phyloP scores from a whole-genome alignment of 2,329 filamentous ascomycete genomes.

The Dactylonectria estremocensis region DNA sequence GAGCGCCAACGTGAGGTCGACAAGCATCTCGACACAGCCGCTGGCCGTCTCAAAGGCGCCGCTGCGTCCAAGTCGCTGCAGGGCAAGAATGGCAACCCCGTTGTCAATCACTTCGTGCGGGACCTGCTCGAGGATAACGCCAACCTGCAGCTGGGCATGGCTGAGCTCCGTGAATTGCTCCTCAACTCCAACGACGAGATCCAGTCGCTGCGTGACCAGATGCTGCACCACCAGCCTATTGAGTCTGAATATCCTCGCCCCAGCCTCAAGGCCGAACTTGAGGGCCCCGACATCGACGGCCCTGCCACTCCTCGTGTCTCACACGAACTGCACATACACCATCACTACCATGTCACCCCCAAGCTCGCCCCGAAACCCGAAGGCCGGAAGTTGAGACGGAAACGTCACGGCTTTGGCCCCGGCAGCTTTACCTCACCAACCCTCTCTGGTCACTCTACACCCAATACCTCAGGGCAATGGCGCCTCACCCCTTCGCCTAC shows the following conservation, averaged over 20 bases:
- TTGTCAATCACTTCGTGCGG: constrained; percentile 96
- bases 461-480: constrained; percentile 56
- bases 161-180: constrained; percentile 92
- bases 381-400: constrained; percentile 77
- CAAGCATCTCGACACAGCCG: constrained; percentile 84
- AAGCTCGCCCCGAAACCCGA: constrained; percentile 76
- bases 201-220: constrained; percentile 85
- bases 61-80: constrained; percentile 79
- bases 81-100: constrained; percentile 72
- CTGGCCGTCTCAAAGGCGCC: constrained; percentile 84
- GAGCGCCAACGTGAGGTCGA: constrained; percentile 88
- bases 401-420: constrained; percentile 75
- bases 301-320: constrained; percentile 57
- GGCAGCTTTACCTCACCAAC: constrained; percentile 73
- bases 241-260: constrained; percentile 58
- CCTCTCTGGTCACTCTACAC: constrained; percentile 58
- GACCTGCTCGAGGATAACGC: constrained; percentile 97
- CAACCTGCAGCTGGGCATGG: constrained; percentile 90
- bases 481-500: constrained; percentile 58
- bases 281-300: constrained; percentile 57
- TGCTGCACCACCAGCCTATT: constrained; percentile 83
- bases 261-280: constrained; percentile 81
- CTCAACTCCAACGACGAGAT: constrained; percentile 95
- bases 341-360: constrained; percentile 86
- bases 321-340: constrained; percentile 91